These are phyloP conservation scores for Nemania abortiva DNA, from an alignment of 2,329 filamentous ascomycete genomes.

Conservation along the genomic window DNA sequence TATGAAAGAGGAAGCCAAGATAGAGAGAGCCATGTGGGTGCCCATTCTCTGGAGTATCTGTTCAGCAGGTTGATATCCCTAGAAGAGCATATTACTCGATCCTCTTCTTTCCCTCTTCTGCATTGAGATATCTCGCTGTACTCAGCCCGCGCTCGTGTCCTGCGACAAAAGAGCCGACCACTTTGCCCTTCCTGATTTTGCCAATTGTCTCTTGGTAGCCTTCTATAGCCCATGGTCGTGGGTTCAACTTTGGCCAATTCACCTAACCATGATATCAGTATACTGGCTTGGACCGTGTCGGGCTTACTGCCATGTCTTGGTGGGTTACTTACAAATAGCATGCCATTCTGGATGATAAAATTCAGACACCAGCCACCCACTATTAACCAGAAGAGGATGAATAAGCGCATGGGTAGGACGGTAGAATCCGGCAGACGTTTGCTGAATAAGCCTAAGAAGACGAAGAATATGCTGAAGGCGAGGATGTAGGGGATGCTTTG, in stretches of 20 bases:
- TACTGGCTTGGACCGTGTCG: not conserved
- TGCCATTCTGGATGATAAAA: conserved; percentile 87
- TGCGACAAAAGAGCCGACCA: conserved; percentile 81
- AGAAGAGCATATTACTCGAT: conserved; percentile 72
- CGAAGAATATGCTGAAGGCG: conserved; percentile 85
- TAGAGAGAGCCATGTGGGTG: not conserved
- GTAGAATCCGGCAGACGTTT: conserved; percentile 77
- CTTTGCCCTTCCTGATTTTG: conserved; percentile 82
- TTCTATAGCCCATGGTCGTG: conserved; percentile 85
- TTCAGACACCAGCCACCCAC: conserved; percentile 77
- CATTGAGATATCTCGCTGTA: conserved; percentile 82
- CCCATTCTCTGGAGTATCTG: not conserved
- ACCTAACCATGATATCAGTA: conserved; percentile 69
- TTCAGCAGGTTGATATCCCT: not conserved
- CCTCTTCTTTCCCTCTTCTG: conserved; percentile 98
- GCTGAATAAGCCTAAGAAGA: conserved; percentile 80
- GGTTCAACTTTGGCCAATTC: conserved; percentile 98
- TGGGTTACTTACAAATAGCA: conserved; percentile 84
- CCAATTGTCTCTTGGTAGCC: conserved; percentile 88
- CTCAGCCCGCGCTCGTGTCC: conserved; percentile 86
- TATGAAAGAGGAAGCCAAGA: not conserved
- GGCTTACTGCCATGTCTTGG: not conserved
- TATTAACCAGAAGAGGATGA: conserved; percentile 81
- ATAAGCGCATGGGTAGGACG: conserved; percentile 83
- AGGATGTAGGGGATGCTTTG: conserved; percentile 95